Percentiles rank a stretch among this genome's conserved stretches.
Conservation (phyloP, 208 protist genomes). For the Trichomonas tenax region DNA sequence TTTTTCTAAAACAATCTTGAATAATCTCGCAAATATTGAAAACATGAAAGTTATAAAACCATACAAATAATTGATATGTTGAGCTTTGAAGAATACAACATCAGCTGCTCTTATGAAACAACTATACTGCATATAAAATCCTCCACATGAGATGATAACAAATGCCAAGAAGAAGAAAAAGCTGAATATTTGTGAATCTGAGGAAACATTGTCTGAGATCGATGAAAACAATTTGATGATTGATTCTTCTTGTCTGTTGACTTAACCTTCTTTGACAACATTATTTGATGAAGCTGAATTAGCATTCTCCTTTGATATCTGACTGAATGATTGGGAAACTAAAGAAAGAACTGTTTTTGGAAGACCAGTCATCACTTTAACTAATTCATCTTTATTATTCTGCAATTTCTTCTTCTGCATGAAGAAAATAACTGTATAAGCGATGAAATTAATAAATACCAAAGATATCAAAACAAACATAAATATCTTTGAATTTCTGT, state of each 20-base stretch:
- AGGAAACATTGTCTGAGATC: neutral
- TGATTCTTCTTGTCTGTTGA: neutral
- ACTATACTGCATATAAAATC: no score
- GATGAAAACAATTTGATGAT: neutral
- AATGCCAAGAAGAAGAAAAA: neutral
- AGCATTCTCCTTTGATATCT: neutral
- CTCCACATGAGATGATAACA: neutral
- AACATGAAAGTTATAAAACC: no score
- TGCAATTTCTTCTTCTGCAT: neutral
- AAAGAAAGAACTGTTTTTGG: neutral
- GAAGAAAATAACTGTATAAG: neutral
- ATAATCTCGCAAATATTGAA: neutral
- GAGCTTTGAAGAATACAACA: neutral
- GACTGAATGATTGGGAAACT: neutral
- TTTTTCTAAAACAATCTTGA: neutral
- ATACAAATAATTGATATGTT: no score
- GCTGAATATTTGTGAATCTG: neutral
- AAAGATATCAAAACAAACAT: neutral
- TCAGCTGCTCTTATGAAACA: no score
- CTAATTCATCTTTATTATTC: neutral
- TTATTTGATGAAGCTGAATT: neutral
- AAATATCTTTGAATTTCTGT: neutral
- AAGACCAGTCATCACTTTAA: neutral
- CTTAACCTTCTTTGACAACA: neutral
- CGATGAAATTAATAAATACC: neutral